Evolutionary conservation across 441 rosid species (phyloP).

Genomic region (Arabidopsis lyrata): DNA sequence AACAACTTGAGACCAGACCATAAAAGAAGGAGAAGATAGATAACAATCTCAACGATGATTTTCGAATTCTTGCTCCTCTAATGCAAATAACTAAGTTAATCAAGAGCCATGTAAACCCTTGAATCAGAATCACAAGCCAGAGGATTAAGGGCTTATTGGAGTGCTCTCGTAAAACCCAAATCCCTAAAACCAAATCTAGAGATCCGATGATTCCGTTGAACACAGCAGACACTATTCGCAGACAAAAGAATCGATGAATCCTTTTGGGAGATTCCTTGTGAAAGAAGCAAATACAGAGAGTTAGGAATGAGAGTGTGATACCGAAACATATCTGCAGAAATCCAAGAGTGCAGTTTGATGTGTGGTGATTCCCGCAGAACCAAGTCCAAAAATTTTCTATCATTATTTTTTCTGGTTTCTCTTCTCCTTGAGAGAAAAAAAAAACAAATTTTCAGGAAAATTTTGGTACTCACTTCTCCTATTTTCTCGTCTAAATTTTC

Average conservation of each 20-base stretch:
- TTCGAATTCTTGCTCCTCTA: constrained; percentile 49
- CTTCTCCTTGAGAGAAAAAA: background rate
- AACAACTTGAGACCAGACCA: constrained; percentile 53
- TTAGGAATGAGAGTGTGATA: constrained; percentile 54
- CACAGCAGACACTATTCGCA: constrained; percentile 63
- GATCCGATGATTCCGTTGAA: constrained; percentile 77
- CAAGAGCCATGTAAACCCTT: constrained; percentile 72
- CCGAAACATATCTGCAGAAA: constrained; percentile 62
- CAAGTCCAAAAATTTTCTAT: constrained; percentile 55
- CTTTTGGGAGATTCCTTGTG: constrained; percentile 54
- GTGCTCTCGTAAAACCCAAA: constrained; percentile 70
- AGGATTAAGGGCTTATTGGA: constrained; percentile 52
- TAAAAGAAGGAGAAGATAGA: constrained; percentile 64
- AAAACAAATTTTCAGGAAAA: background rate
- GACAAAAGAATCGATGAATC: constrained; percentile 44
- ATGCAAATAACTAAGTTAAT: constrained; percentile 62
- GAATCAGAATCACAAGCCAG: constrained; percentile 63
- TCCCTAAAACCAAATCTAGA: constrained; percentile 59
- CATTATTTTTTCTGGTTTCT: constrained; percentile 14
- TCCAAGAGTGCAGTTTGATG: constrained; percentile 61
- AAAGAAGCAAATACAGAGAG: constrained; percentile 54
- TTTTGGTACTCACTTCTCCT: background rate
- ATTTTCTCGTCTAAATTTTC: constrained; percentile 1
- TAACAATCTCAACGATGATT: constrained; percentile 54
- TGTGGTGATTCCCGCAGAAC: constrained; percentile 67